Base-by-base conservation (phyloP, 164 flowering plant species). In the Platanus orientalis region DNA sequence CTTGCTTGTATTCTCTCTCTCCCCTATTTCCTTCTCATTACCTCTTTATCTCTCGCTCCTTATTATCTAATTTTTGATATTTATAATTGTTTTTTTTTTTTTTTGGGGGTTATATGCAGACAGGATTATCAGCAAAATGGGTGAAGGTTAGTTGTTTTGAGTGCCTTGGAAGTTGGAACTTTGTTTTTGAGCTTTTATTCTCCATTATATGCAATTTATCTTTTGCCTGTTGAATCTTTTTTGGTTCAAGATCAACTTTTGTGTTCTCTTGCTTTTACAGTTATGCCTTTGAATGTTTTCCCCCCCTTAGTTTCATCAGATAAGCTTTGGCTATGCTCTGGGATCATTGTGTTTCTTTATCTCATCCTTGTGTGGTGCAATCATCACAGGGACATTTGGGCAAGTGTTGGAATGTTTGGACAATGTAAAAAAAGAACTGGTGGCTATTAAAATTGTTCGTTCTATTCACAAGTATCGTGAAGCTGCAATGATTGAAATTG, bases 401-500 rank as follows among this genome's bases (percentile, higher is more conserved):
- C 94, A 83, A 76, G 98, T 93, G 17, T 70, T 93, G 68, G 98
- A 93, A 77, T 93, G 98, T 67, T 79, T 80, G 74, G 98, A 93
- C 73, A 74, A 77, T 70, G 92, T 88, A 68, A 85, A 65, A 70
- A 81, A 79, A 60, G 97, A 93, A 67, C 44, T 80, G 58, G 98
- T 93, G 59, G 98, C 98, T 19, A 83, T 93, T 47, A 93, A 93
- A 83, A 75, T 93, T 64, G 83, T 93, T 10, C 93, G 98, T 7
- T 81, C 90, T 29, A 84, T 83, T 48, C 76, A 76, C 47, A 93
- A 90, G 75, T 93, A 93, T 61, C 90, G 98, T 24, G 97, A 93
- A 65, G 98, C 97, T 57, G 98, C 98, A 51, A 82, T 90, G 96
- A 90, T 90, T 73, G 98, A 93, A 71, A 83, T 93, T 65, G 96